Conservation (phyloP, 2,329 filamentous ascomycete genomes). For the Pseudonectria foliicola region DNA sequence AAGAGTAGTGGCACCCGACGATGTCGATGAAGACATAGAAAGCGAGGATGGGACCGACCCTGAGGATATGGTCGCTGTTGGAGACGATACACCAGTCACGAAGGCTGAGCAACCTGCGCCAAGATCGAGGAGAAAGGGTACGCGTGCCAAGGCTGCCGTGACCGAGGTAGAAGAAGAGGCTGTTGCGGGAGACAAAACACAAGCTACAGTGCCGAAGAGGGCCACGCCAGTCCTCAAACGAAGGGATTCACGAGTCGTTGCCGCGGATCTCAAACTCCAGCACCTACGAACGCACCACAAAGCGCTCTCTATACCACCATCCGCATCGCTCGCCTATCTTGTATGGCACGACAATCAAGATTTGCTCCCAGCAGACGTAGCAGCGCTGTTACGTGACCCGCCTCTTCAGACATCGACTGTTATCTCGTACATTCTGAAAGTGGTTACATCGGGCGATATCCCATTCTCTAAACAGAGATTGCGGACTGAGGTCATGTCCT, state of each 20-base stretch:
- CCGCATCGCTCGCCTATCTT: slow-evolving; percentile 51
- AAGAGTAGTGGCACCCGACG: slow-evolving; percentile 32
- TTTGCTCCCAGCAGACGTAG: slow-evolving; percentile 42
- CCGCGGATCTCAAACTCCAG: slow-evolving; percentile 33
- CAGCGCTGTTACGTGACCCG: slow-evolving; percentile 50
- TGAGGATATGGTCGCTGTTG: too few relatives aligned
- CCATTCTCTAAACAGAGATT: slow-evolving; percentile 42
- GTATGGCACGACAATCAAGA: slow-evolving; percentile 53
- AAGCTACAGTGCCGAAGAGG: background rate
- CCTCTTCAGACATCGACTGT: slow-evolving; percentile 52
- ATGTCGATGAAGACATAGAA: slow-evolving; percentile 24
- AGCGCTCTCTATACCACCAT: slow-evolving; percentile 16
- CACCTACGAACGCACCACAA: slow-evolving; percentile 28
- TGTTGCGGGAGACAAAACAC: background rate
- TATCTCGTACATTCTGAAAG: slow-evolving; percentile 50
- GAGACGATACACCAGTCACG: too few relatives aligned
- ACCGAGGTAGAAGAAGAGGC: background rate
- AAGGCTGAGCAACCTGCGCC: too few relatives aligned
- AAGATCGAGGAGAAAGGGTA: slow-evolving; percentile 3
- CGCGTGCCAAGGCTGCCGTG: background rate
- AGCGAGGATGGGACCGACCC: too few relatives aligned
- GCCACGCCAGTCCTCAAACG: slow-evolving; percentile 1
- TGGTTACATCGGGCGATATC: slow-evolving; percentile 43
- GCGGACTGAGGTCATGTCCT: slow-evolving; percentile 34
- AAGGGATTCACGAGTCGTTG: slow-evolving; percentile 34